These are phyloP conservation scores for Teratosphaeriaceae sp. DNA, from an alignment of 2,329 filamentous ascomycete species.

Conservation along the genomic window DNA sequence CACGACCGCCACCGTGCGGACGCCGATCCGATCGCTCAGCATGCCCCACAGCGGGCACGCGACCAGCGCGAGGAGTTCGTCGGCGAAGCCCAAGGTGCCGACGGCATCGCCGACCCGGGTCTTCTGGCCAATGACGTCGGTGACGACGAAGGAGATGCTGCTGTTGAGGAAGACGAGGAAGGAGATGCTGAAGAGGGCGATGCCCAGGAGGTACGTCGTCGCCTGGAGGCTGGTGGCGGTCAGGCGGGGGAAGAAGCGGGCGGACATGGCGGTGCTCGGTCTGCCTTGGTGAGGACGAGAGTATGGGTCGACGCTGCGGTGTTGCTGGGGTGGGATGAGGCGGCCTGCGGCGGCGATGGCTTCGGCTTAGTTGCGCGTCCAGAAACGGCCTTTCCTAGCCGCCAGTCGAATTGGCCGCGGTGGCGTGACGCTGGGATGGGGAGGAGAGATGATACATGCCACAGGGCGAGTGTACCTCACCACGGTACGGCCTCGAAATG, in stretches of 20 bases:
- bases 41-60: slow-evolving; percentile 77
- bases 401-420: no score
- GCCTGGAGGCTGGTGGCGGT: slow-evolving; percentile 53
- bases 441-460: no score
- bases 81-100: slow-evolving; percentile 76
- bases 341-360: no score
- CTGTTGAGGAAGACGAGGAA: slow-evolving; percentile 88
- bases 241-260: slow-evolving; percentile 32
- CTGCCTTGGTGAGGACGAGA: neutral
- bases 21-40: slow-evolving; percentile 68
- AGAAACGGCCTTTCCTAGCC: no score
- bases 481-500: neutral
- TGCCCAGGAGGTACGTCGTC: slow-evolving; percentile 69
- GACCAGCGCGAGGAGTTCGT: slow-evolving; percentile 74
- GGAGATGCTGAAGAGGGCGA: slow-evolving; percentile 79
- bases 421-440: no score
- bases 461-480: no score
- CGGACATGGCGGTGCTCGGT: neutral
- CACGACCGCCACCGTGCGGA: slow-evolving; percentile 56
- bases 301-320: neutral
- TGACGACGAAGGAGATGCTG: slow-evolving; percentile 77
- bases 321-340: neutral
- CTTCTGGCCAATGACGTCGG: slow-evolving; percentile 70
- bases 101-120: slow-evolving; percentile 70
- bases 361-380: no score